Percentiles rank a stretch among this genome's conserved stretches.
Conservation (phyloP, 2,329 filamentous ascomycete species). For the Colletotrichum costaricense region DNA sequence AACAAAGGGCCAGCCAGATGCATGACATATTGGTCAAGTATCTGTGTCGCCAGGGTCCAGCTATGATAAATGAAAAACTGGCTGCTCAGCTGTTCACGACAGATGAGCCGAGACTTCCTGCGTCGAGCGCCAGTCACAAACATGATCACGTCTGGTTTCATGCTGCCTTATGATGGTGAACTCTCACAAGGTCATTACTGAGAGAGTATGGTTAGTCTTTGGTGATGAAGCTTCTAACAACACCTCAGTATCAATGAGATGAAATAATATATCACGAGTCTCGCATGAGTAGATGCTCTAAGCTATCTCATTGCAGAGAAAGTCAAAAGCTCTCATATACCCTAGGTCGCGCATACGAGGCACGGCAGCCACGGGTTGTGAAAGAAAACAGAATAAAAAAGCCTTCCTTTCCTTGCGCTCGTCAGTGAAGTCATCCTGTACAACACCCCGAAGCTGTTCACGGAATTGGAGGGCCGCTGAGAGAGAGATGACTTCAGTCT, state of each 20-base stretch:
- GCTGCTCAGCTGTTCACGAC: background rate
- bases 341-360: background rate
- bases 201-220: background rate
- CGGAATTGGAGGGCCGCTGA: background rate
- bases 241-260: background rate
- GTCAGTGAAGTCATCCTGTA: background rate
- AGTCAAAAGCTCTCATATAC: background rate
- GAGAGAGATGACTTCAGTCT: background rate
- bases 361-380: background rate
- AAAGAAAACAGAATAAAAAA: too few species aligned
- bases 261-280: background rate
- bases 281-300: background rate
- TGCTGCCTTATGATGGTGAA: background rate
- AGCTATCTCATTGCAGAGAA: background rate
- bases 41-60: background rate
- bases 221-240: background rate
- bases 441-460: background rate
- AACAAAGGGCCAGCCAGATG: too few species aligned
- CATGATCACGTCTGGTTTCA: background rate
- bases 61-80: background rate
- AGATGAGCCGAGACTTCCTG: background rate
- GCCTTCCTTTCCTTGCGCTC: too few species aligned
- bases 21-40: too few species aligned
- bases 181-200: background rate
- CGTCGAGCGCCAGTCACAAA: background rate